A percentile compares a stretch with the other conserved stretches of the same genome.
Evolutionary conservation across 352 stramenopile species (phyloP).

Genomic region (Pythium aristosporum): DNA sequence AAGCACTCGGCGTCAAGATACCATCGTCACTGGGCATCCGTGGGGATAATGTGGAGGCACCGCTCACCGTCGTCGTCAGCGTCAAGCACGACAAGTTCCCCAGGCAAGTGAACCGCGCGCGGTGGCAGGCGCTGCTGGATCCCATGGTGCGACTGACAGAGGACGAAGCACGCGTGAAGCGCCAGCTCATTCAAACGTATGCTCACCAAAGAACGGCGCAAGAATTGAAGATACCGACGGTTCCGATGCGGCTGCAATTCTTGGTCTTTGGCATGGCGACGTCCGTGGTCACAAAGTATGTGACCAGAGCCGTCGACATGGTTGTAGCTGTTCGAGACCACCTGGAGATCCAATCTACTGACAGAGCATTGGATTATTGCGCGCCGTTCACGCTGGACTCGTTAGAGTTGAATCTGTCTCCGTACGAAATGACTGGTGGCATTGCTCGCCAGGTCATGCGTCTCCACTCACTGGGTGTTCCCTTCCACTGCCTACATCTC

Average conservation of each 20-base stretch:
- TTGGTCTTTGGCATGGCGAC: constrained; percentile 21
- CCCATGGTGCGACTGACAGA: not conserved
- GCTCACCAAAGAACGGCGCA: not conserved
- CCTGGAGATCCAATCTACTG: not conserved
- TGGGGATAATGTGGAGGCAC: not conserved
- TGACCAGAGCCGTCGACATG: constrained; percentile 13
- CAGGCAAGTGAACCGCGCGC: constrained; percentile 6
- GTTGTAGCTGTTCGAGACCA: not conserved
- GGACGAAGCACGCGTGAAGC: not conserved
- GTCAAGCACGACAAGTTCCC: constrained; percentile 25
- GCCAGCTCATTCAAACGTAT: not conserved
- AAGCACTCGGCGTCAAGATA: not conserved
- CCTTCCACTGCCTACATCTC: too few relatives aligned
- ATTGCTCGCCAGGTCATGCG: constrained; percentile 8
- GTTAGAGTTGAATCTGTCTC: constrained; percentile 15
- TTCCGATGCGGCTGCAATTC: constrained; percentile 20
- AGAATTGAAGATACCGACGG: not conserved
- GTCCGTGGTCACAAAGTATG: constrained; percentile 2
- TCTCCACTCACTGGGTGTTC: too few relatives aligned
- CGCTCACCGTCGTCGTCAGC: constrained; percentile 10
- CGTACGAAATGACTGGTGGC: constrained; percentile 11
- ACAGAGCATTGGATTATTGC: not conserved
- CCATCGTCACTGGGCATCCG: not conserved
- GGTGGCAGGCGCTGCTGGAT: constrained; percentile 15
- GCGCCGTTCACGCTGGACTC: not conserved